A percentile compares a stretch with the other conserved stretches of the same genome.
phyloP scores from a whole-genome alignment of 2,329 filamentous ascomycete genomes.

The Drechslera avenae region DNA sequence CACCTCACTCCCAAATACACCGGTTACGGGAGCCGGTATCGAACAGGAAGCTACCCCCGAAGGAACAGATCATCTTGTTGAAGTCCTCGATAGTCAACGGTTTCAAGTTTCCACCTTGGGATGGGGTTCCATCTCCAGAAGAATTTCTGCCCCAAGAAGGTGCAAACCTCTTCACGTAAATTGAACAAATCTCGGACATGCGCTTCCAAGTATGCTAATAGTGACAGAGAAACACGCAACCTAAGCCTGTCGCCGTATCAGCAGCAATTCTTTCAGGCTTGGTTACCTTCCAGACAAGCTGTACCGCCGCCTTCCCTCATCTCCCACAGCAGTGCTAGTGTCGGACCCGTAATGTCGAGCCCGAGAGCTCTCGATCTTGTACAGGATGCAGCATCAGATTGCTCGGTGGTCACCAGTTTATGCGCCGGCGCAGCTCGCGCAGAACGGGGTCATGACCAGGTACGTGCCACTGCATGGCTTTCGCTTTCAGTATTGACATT shows the following conservation, averaged over 20 bases:
- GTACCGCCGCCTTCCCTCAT: slow-evolving; percentile 55
- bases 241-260: slow-evolving; percentile 78
- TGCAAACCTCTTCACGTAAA: slow-evolving; percentile 63
- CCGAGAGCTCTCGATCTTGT: slow-evolving; percentile 76
- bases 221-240: slow-evolving; percentile 64
- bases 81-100: slow-evolving; percentile 81
- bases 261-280: slow-evolving; percentile 75
- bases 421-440: slow-evolving; percentile 78
- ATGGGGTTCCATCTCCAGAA: slow-evolving; percentile 61
- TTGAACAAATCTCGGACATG: slow-evolving; percentile 40
- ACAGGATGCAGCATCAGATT: slow-evolving; percentile 94
- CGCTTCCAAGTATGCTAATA: slow-evolving; percentile 6
- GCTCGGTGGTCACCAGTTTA: slow-evolving; percentile 93
- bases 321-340: slow-evolving; percentile 30
- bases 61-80: slow-evolving; percentile 77
- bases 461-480: slow-evolving; percentile 46
- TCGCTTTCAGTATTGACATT: slow-evolving; percentile 12
- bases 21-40: slow-evolving; percentile 57
- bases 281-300: slow-evolving; percentile 77
- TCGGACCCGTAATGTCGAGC: slow-evolving; percentile 62
- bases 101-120: slow-evolving; percentile 84
- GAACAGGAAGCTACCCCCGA: slow-evolving; percentile 66
- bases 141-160: slow-evolving; percentile 65
- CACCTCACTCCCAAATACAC: slow-evolving; percentile 34
- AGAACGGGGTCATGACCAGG: slow-evolving; percentile 70